These are phyloP conservation scores for button mushroom (Agaricus bisporus) DNA, from an alignment of 768 basidiomycete genomes.

Conservation along the genomic window DNA sequence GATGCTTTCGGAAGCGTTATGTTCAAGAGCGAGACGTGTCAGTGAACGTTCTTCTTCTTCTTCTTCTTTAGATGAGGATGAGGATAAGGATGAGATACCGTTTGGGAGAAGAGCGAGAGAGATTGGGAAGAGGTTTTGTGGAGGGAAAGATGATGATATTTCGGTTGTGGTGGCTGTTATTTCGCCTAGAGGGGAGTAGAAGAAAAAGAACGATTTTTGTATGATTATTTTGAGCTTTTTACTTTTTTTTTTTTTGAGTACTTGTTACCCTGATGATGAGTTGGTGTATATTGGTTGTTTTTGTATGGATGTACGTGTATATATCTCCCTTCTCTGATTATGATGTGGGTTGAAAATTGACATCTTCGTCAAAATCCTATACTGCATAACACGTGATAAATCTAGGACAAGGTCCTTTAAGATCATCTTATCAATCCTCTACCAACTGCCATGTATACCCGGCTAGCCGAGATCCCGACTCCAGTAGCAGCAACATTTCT, in stretches of 20 bases:
- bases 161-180: conserved; percentile 35
- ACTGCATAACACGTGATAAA: too few relatives aligned
- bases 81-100: conserved; percentile 53
- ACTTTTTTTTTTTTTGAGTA: too few relatives aligned
- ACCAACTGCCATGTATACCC: conserved; percentile 16
- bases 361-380: too few relatives aligned
- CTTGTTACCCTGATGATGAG: too few relatives aligned
- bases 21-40: conserved; percentile 68
- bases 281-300: too few relatives aligned
- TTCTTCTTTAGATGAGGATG: background rate
- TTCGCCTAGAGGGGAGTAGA: conserved; percentile 15
- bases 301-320: too few relatives aligned
- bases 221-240: too few relatives aligned
- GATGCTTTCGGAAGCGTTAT: conserved; percentile 75
- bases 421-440: too few relatives aligned
- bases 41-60: conserved; percentile 39
- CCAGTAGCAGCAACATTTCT: conserved; percentile 23
- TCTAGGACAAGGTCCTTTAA: too few relatives aligned
- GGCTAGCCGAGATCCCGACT: conserved; percentile 4
- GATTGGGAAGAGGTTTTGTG: conserved; percentile 62
- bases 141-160: conserved; percentile 78
- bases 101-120: conserved; percentile 79
- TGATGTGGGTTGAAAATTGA: too few relatives aligned
- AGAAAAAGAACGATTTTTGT: too few relatives aligned
- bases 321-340: too few relatives aligned